A percentile compares a stretch with the other conserved stretches of the same genome.
These are phyloP conservation scores for Kernera saxatilis DNA, from an alignment of 345 rosid genomes.

Conservation along the genomic window DNA sequence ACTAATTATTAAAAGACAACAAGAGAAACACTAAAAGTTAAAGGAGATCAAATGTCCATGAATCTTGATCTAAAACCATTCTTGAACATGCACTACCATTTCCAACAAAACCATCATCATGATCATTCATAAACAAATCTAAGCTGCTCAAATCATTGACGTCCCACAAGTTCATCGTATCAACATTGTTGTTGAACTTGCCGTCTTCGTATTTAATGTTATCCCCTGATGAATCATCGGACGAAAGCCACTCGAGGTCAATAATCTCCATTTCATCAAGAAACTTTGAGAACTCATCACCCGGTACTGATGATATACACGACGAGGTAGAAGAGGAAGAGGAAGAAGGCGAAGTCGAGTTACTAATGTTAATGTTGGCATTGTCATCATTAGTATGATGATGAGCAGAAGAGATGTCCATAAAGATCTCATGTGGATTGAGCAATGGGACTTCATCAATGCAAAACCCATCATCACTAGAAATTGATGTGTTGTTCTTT, in stretches of 20 bases:
- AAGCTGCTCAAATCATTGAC: conserved; percentile 47
- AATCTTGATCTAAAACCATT: conserved; percentile 29
- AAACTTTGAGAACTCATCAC: conserved; percentile 30
- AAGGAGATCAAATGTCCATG: conserved; percentile 23
- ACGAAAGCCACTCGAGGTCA: conserved; percentile 25
- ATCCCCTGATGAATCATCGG: conserved; percentile 6
- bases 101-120: conserved; percentile 25
- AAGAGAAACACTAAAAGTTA: background rate
- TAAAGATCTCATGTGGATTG: conserved; percentile 56
- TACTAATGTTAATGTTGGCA: conserved; percentile 6
- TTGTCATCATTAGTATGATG: conserved; percentile 35
- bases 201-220: background rate
- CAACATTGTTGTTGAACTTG: conserved; percentile 19
- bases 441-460: conserved; percentile 76
- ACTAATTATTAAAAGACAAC: background rate
- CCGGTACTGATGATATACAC: conserved; percentile 11
- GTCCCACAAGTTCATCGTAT: conserved; percentile 45
- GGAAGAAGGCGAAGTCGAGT: conserved; percentile 20
- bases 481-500: background rate
- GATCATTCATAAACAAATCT: conserved; percentile 46
- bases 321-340: conserved; percentile 27
- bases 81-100: conserved; percentile 25
- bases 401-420: conserved; percentile 19
- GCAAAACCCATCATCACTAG: conserved; percentile 47
- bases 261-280: conserved; percentile 28